Percentiles rank a stretch among this genome's conserved stretches.
These are phyloP conservation scores for Gossypium trilobum DNA, from an alignment of 441 rosid species.

Conservation along the genomic window DNA sequence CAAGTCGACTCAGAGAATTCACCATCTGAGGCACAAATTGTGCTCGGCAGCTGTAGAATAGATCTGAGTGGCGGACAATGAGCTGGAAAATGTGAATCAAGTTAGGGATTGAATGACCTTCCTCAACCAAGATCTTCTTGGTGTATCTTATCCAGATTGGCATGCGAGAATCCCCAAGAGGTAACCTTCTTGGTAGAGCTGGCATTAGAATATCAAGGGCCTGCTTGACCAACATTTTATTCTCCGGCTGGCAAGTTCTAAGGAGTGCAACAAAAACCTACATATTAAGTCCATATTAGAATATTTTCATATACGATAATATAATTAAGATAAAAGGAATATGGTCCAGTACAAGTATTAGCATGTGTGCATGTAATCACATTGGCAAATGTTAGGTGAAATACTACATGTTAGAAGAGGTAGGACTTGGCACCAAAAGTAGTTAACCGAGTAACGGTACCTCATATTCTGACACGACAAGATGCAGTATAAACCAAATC, in stretches of 20 bases:
- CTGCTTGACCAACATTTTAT: slow-evolving; percentile 93
- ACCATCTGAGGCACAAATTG: slow-evolving; percentile 99
- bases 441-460: not conserved
- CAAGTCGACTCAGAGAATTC: slow-evolving; percentile 95
- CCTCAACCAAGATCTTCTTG: slow-evolving; percentile 93
- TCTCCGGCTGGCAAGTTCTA: slow-evolving; percentile 93
- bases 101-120: slow-evolving; percentile 91
- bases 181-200: slow-evolving; percentile 89
- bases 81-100: slow-evolving; percentile 97
- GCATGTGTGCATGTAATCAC: not conserved
- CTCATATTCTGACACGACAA: not conserved
- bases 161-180: slow-evolving; percentile 93
- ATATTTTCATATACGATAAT: not conserved
- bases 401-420: not conserved
- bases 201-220: slow-evolving; percentile 99
- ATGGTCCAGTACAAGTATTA: not conserved
- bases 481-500: not conserved
- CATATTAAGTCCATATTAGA: slow-evolving; percentile 21
- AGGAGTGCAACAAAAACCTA: slow-evolving; percentile 99
- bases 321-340: not conserved
- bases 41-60: slow-evolving; percentile 96
- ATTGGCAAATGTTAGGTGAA: not conserved
- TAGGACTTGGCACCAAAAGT: not conserved
- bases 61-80: slow-evolving; percentile 88
- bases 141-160: slow-evolving; percentile 98